Base-by-base conservation (phyloP, 768 basidiomycete species). In the Phaeotremella fagi region DNA sequence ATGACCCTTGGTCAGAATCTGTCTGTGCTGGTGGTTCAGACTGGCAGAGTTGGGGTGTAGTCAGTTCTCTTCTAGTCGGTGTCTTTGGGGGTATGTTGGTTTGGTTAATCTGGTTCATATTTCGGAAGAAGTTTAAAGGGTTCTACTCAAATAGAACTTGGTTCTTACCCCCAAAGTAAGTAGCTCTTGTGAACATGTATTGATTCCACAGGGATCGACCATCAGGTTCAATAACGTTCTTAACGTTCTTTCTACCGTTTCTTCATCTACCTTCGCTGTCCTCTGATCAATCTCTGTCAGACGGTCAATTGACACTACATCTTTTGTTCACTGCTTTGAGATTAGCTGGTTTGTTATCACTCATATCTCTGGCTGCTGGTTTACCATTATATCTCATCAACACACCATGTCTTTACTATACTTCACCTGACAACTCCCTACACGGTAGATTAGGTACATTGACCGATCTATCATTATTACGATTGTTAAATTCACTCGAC, bases 381-480 rank as follows among this genome's bases (percentile, higher is more conserved):
- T 78, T 90, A 20, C 88, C 88, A 12, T 71, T 89, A 11, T 87
- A 88, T 68, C 75, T 86, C 52, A 80, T 87, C 47, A 76, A 79
- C 20, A 82, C 78, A 0, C 86, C 87, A 1, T 90, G 88, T 75
- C 74, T 86, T 29, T 81, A 82, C 5, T 64, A 82, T 24, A 79
- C 80, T 0, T 77, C 80, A 2, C 68, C 77, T 0, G 55, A 76
- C 0, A 73, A 80, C 4, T 62, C 64, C 7, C 83, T 79, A 60
- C 77, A 78, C 31, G 87, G 87, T 4, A 77, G 79, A 4, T 83
- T 82, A 52, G 85, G 85, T 2, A 82, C 81, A 0, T 76, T 89
- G 14, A 81, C 85, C 50, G 88, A 90, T 68, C 79, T 90, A 51
- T 85, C 83, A 56, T 71, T 90, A n/a, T 71, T 87, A 28, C 81